Evolutionary conservation across 2,329 filamentous ascomycete genomes (phyloP), one percentile per base, ranked within the genome.

Genomic region (Aspergillus sp.): DNA sequence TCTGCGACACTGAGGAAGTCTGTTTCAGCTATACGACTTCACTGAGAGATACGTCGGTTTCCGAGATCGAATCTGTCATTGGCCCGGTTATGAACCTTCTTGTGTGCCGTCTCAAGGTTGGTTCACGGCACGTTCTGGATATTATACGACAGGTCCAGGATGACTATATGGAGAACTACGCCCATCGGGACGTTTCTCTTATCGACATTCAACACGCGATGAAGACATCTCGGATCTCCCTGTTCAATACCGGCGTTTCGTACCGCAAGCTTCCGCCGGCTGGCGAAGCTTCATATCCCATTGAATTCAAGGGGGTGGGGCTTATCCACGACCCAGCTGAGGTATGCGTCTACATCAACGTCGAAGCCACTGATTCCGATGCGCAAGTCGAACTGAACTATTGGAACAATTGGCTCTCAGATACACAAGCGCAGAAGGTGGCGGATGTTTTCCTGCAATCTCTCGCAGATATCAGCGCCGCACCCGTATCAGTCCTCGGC

Each of bases 1-100:
- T 84, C 65, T 86, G 86, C 0, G 81, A 92, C 6, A 92, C 92
- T 0, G 79, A 95, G 19, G 85, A 97, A 15, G 84, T 92, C 0
- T 80, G 75, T 19, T 83, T 84, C 65, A 80, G 79, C 15, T 83
- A 82, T 62, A 75, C 81, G 48, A 64, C 74, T 9, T 77, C 75
- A 1, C 73, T 79, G n/a, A 69, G 80, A 61, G 80, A 81, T 54
- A 69, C 74, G 0, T 62, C 80, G 17, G 75, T 80, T 2, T 71
- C 74, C 25, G 72, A 72, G 0, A 70, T 80, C 1, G 72, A 80
- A 17, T 74, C 77, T 4, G 75, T 80, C 11, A 72, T 82, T 17
- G 81, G 81, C 0, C 80, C 80, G 0, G 71, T 81, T 6, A 82
- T 82, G 55, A 82, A 82, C 48, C 77, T 81, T 3, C 71, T 82